Evolutionary conservation across 352 stramenopile genomes (phyloP), one percentile per base, ranked within the genome.

Genomic region (Phytopythium helicoides): DNA sequence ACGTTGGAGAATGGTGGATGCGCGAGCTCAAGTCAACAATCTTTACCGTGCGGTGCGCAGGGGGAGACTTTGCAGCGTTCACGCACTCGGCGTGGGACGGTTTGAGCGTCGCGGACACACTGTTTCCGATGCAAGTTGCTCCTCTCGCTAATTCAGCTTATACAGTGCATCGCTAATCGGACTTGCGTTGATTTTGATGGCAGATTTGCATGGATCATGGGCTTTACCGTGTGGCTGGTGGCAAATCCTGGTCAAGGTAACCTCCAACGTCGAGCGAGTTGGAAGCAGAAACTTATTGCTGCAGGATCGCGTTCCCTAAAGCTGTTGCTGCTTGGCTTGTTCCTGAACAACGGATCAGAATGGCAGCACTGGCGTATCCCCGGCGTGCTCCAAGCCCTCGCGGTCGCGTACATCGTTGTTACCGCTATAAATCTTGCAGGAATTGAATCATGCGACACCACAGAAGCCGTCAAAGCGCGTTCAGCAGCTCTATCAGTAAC

Each of bases 191-290:
- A n/a, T n/a, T n/a, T 46, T 6, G 25, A 42, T 3, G 46, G 52
- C 50, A 89, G 80, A 62, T 92, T 92, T 49, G 79, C 75, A 36
- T 96, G 82, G 82, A 92, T 92, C 56, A 92, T 95, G 71, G 84
- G 86, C 16, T 86, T 86, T 34, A 79, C 68, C 45, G 41, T 73
- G 37, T 76, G 74, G 26, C 55, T 84, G 18, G 56, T 56, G 14
- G 68, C 64, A 12, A 54, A 40, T 26, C 23, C 18, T 7, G 41
- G 21, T 53, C 25, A 10, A 41, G 35, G 25, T 1, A 19, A 28
- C 12, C 19, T 4, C 9, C 10, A 19, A 22, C n/a, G 25, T 18
- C 8, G n/a, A 33, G 22, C 31, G 18, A 34, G 33, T 18, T 18
- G 44, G 11, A 39, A 44, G n/a, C 6, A 28, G n/a, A 31, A 67